Percentiles rank a stretch among this genome's conserved stretches.
Evolutionary conservation across 768 basidiomycete genomes (phyloP).

Genomic region (Boletus huronensis): DNA sequence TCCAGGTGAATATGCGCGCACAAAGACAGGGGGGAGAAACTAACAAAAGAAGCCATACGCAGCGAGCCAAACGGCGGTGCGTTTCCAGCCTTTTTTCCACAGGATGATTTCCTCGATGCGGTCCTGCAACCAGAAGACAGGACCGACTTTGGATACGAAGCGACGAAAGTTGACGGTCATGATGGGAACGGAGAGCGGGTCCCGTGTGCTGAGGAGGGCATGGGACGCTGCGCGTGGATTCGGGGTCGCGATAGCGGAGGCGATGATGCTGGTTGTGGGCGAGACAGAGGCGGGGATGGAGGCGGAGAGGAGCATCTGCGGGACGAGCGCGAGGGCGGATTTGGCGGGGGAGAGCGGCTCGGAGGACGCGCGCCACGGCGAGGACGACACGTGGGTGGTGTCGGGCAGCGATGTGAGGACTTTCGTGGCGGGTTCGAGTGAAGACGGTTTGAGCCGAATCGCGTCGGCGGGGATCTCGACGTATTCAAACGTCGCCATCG

Average conservation of each 20-base stretch:
- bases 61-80: conserved; percentile 72
- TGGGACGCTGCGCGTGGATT: conserved; percentile 9
- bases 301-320: conserved; percentile 35
- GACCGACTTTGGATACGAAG: conserved; percentile 66
- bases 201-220: conserved; percentile 51
- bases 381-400: conserved; percentile 6
- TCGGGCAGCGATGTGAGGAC: conserved; percentile 41
- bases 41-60: conserved; percentile 77
- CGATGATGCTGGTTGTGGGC: conserved; percentile 3
- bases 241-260: conserved; percentile 23
- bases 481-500: conserved; percentile 37
- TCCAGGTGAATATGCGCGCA: neutral
- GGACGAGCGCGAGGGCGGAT: conserved; percentile 36
- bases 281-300: conserved; percentile 20
- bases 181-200: conserved; percentile 73
- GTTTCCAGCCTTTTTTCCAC: conserved; percentile 48
- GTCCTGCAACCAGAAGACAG: conserved; percentile 89
- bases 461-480: conserved; percentile 41
- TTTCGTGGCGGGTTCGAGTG: conserved; percentile 38
- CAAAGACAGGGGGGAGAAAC: conserved; percentile 26
- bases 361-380: neutral
- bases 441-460: conserved; percentile 29
- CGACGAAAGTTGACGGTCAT: conserved; percentile 40
- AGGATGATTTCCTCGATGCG: conserved; percentile 68
- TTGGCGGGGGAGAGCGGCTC: conserved; percentile 26